A percentile compares a stretch with the other conserved stretches of the same genome.
Evolutionary conservation across 1,284 basidiomycete genomes (phyloP).

Genomic region (Volvariella surrecta): DNA sequence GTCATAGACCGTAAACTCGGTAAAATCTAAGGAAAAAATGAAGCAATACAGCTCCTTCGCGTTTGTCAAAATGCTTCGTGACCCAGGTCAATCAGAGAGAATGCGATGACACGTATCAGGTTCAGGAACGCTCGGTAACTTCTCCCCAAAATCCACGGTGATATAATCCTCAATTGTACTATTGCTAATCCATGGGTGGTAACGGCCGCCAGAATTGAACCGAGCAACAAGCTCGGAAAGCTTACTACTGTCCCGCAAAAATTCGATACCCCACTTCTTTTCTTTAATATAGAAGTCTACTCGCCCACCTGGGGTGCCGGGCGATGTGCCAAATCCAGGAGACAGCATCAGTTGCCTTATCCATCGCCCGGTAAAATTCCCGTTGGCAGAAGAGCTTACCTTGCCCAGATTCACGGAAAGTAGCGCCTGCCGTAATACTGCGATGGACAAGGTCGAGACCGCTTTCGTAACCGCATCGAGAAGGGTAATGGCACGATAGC

Average conservation of each 20-base stretch:
- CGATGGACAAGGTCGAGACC: no score
- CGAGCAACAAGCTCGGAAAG: constrained; percentile 5
- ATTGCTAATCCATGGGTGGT: constrained; percentile 2
- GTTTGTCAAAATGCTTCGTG: no score
- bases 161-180: constrained; percentile 9
- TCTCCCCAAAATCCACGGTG: constrained; percentile 10
- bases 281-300: constrained; percentile 9
- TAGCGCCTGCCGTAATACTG: no score
- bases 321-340: constrained; percentile 7
- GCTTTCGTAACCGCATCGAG: no score
- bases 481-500: no score
- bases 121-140: no score
- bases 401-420: no score
- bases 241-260: constrained; percentile 5
- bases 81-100: no score
- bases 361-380: constrained; percentile 10
- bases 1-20: no score
- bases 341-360: constrained; percentile 3
- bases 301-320: neutral
- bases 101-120: no score
- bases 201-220: constrained; percentile 1
- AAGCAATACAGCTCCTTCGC: no score
- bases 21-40: no score
- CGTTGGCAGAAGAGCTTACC: constrained; percentile 10
- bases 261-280: constrained; percentile 9